Evolutionary conservation across 2,329 filamentous ascomycete species (phyloP).

Genomic region (Cladosporium halotolerans): DNA sequence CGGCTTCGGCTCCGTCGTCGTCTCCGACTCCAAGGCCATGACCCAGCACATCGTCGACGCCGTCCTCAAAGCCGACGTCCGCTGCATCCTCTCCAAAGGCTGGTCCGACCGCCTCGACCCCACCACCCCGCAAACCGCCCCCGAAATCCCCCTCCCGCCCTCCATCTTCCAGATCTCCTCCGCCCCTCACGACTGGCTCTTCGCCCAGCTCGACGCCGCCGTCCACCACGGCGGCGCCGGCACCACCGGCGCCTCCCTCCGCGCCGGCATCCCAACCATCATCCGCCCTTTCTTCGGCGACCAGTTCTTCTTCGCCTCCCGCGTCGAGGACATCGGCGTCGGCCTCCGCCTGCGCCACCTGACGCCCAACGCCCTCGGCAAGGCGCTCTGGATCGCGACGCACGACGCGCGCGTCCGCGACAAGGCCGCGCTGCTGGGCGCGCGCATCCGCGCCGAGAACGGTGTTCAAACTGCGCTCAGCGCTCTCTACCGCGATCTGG

Average conservation of each 20-base stretch:
- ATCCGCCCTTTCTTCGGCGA: slow-evolving; percentile 97
- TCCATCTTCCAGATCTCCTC: slow-evolving; percentile 85
- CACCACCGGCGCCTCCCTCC: slow-evolving; percentile 86
- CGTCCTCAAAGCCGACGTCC: slow-evolving; percentile 82
- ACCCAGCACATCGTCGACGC: slow-evolving; percentile 91
- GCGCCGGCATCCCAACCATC: slow-evolving; percentile 87
- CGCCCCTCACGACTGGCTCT: slow-evolving; percentile 95
- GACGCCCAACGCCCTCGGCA: slow-evolving; percentile 77
- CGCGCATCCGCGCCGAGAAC: slow-evolving; percentile 84
- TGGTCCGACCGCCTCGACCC: slow-evolving; percentile 81
- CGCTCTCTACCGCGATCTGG: slow-evolving; percentile 87
- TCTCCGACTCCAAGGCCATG: slow-evolving; percentile 79
- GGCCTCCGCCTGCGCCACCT: slow-evolving; percentile 84
- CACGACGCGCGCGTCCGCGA: slow-evolving; percentile 86
- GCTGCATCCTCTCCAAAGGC: slow-evolving; percentile 91
- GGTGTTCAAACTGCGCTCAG: slow-evolving; percentile 88
- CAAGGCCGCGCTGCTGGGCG: slow-evolving; percentile 74
- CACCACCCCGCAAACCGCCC: slow-evolving; percentile 49
- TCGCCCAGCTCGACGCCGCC: slow-evolving; percentile 85
- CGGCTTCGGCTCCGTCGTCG: slow-evolving; percentile 93
- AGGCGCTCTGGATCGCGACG: slow-evolving; percentile 85
- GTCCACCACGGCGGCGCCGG: slow-evolving; percentile 93
- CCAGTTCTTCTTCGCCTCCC: slow-evolving; percentile 88
- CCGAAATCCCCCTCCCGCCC: slow-evolving; percentile 62
- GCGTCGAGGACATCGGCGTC: slow-evolving; percentile 89